These are phyloP conservation scores for Ambispora gerdemannii DNA, from an alignment of 192 early-diverging fungal species.

Conservation along the genomic window DNA sequence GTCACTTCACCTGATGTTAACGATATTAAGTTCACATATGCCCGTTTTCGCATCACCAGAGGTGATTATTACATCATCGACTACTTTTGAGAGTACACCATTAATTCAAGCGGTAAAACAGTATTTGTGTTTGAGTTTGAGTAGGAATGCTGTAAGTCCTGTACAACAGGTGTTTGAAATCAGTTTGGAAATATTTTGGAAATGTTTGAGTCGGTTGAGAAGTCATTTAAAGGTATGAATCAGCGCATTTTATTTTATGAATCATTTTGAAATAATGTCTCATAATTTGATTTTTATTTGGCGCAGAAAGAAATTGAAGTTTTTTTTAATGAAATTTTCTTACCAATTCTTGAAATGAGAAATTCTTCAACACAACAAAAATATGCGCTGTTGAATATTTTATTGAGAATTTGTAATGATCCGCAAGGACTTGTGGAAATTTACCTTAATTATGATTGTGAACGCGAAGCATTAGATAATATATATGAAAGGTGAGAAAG, in stretches of 20 bases:
- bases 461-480: conserved; percentile 76
- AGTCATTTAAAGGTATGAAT: conserved; percentile 61
- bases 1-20: conserved; percentile 75
- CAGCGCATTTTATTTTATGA: background rate
- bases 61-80: conserved; percentile 38
- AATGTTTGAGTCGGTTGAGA: conserved; percentile 65
- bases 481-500: conserved; percentile 72
- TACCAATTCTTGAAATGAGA: conserved; percentile 84
- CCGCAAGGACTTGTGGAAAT: conserved; percentile 84
- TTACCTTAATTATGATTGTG: conserved; percentile 94
- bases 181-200: conserved; percentile 81
- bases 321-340: conserved; percentile 83
- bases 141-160: conserved; percentile 74
- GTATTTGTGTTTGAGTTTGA: conserved; percentile 78
- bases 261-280: conserved; percentile 13
- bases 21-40: conserved; percentile 71
- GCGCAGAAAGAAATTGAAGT: conserved; percentile 83
- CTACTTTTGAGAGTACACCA: conserved; percentile 49
- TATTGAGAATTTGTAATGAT: conserved; percentile 65
- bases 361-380: conserved; percentile 64
- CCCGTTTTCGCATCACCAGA: conserved; percentile 66
- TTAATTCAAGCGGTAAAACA: conserved; percentile 85
- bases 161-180: conserved; percentile 79
- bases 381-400: conserved; percentile 65
- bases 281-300: conserved; percentile 4